Percentiles rank a stretch among this genome's conserved stretches.
Conservation (phyloP, 1,139 yeast genomes). For the Groenewaldozyma sp. region DNA sequence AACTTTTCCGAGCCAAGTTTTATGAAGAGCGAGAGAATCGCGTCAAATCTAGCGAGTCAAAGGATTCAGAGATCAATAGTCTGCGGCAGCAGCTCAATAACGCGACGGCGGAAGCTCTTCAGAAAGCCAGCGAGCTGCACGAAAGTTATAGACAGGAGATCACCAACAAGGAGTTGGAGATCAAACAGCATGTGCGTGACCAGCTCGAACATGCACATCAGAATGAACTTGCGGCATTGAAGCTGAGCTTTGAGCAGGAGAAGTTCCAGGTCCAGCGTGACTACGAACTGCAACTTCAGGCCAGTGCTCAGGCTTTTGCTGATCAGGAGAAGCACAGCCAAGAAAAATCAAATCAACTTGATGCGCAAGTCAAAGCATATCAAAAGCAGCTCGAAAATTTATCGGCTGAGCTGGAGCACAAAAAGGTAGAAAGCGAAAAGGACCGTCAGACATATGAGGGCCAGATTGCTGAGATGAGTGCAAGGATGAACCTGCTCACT, state of each 20-base stretch:
- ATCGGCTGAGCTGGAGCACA: too few relatives aligned
- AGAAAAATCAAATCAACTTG: too few relatives aligned
- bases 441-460: too few relatives aligned
- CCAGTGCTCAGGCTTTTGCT: too few relatives aligned
- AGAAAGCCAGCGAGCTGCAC: slow-evolving; percentile 28
- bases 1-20: slow-evolving; percentile 1
- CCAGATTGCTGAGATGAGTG: background rate
- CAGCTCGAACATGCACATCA: slow-evolving; percentile 19
- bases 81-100: slow-evolving; percentile 25
- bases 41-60: background rate
- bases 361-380: too few relatives aligned
- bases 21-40: background rate
- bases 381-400: too few relatives aligned
- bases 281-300: slow-evolving; percentile 15
- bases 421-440: too few relatives aligned
- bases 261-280: slow-evolving; percentile 15
- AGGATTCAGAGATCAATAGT: background rate
- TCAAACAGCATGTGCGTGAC: background rate
- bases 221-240: slow-evolving; percentile 14
- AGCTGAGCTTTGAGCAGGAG: slow-evolving; percentile 10
- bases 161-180: background rate
- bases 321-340: too few relatives aligned
- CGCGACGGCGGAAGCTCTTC: too few relatives aligned
- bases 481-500: slow-evolving; percentile 8
- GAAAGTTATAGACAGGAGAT: slow-evolving; percentile 3